These are phyloP conservation scores for Scedosporium apiospermum DNA, from an alignment of 2,329 filamentous ascomycete genomes.

Conservation along the genomic window DNA sequence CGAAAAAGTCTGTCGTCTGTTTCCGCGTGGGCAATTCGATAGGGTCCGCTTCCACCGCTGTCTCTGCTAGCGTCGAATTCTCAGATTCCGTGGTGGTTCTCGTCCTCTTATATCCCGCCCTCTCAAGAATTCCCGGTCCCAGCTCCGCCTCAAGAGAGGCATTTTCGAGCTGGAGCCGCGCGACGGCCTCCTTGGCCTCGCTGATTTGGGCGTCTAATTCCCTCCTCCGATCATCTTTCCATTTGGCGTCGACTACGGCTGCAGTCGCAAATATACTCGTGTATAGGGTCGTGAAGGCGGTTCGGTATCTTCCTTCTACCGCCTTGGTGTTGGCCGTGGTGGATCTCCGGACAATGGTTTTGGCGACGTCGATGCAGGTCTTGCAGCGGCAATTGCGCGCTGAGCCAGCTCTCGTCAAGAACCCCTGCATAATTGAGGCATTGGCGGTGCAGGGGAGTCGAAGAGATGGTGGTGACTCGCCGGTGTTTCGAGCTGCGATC, in stretches of 20 bases:
- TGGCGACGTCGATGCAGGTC: constrained; percentile 44
- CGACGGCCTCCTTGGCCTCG: constrained; percentile 11
- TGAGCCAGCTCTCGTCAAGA: constrained; percentile 60
- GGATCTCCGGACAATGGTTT: constrained; percentile 27
- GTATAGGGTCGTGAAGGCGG: constrained; percentile 57
- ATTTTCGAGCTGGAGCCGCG: constrained; percentile 9
- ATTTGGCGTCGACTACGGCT: constrained; percentile 49
- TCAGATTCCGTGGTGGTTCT: neutral
- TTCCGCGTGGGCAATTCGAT: neutral
- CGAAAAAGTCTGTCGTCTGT: neutral
- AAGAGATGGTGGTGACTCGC: neutral
- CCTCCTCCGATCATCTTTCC: constrained; percentile 46
- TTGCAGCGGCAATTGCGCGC: constrained; percentile 55
- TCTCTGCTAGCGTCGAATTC: neutral
- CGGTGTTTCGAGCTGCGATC: neutral
- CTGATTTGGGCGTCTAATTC: constrained; percentile 48
- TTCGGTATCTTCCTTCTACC: constrained; percentile 34
- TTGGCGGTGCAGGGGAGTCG: constrained; percentile 9
- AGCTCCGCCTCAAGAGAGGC: constrained; percentile 3
- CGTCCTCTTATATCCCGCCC: neutral
- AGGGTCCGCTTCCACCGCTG: neutral
- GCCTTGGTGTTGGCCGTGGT: constrained; percentile 36
- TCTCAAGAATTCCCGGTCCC: constrained; percentile 2
- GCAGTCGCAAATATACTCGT: constrained; percentile 59
- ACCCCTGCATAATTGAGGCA: constrained; percentile 50